Conservation (phyloP, 805 yeast species). For the Starmerella riodocensis region DNA sequence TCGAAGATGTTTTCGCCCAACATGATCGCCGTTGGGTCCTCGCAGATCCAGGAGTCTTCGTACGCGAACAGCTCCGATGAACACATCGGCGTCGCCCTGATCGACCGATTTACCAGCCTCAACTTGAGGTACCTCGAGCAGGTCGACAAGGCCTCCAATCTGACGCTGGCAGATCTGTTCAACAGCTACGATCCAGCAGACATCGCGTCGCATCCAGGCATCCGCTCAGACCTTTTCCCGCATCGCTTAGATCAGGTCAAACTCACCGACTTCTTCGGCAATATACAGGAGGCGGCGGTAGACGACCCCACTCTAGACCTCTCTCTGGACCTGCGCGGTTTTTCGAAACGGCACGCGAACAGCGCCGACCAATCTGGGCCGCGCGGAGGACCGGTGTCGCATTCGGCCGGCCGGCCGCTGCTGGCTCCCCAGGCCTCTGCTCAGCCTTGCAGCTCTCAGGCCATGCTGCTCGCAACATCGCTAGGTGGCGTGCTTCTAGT, state of each 20-base stretch:
- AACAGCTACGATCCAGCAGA: constrained; percentile 71
- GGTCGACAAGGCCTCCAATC: constrained; percentile 59
- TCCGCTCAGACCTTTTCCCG: constrained; percentile 62
- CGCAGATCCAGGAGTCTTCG: constrained; percentile 74
- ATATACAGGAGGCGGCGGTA: constrained; percentile 65
- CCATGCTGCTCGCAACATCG: no score
- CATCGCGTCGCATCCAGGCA: constrained; percentile 89
- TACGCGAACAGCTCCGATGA: constrained; percentile 93
- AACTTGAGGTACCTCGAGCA: constrained; percentile 78
- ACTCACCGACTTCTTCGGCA: constrained; percentile 89
- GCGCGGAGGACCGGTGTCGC: no score
- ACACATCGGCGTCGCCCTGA: constrained; percentile 94
- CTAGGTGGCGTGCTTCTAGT: no score
- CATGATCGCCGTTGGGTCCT: constrained; percentile 83
- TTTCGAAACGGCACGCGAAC: no score
- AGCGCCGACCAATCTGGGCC: no score
- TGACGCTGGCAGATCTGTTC: constrained; percentile 71
- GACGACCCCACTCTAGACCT: constrained; percentile 36
- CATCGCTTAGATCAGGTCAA: constrained; percentile 55
- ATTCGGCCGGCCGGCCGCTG: no score
- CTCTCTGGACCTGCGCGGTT: constrained; percentile 2
- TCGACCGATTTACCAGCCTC: constrained; percentile 88
- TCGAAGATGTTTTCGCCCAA: constrained; percentile 85
- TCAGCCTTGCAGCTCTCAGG: no score
- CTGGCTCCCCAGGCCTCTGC: no score